Conservation (phyloP, 352 stramenopile genomes). For the Phytophthora capsici region DNA sequence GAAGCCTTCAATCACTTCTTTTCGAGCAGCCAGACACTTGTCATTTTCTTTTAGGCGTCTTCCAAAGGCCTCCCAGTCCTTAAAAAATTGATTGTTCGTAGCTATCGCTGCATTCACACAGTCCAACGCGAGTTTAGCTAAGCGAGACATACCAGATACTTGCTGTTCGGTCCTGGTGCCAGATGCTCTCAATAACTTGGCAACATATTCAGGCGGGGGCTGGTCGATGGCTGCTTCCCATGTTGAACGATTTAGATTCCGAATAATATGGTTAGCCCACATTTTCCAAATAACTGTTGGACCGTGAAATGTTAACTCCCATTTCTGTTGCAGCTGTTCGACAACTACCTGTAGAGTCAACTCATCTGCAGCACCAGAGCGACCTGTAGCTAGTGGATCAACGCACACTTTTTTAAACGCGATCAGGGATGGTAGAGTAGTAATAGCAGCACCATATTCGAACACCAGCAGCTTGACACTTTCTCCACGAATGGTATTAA, state of each 20-base stretch:
- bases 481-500: too few relatives aligned
- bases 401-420: too few relatives aligned
- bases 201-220: background rate
- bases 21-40: background rate
- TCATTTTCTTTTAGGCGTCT: background rate
- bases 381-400: too few relatives aligned
- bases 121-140: constrained; percentile 2
- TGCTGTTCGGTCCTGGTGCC: too few relatives aligned
- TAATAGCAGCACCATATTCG: too few relatives aligned
- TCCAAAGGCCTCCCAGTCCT: background rate
- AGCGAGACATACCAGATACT: background rate
- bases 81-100: background rate
- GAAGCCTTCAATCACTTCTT: background rate
- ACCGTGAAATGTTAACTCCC: constrained; percentile 9
- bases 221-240: background rate
- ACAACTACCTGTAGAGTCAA: too few relatives aligned
- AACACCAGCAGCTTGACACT: too few relatives aligned
- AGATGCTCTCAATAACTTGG: background rate
- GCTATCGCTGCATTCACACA: background rate
- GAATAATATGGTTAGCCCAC: constrained; percentile 12
- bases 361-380: too few relatives aligned
- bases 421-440: too few relatives aligned
- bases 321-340: constrained; percentile 1
- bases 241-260: constrained; percentile 13
- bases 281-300: background rate